Evolutionary conservation across 1,284 basidiomycete genomes (phyloP), one percentile per base, ranked within the genome.

Genomic region (Ganoderma resinaceum): DNA sequence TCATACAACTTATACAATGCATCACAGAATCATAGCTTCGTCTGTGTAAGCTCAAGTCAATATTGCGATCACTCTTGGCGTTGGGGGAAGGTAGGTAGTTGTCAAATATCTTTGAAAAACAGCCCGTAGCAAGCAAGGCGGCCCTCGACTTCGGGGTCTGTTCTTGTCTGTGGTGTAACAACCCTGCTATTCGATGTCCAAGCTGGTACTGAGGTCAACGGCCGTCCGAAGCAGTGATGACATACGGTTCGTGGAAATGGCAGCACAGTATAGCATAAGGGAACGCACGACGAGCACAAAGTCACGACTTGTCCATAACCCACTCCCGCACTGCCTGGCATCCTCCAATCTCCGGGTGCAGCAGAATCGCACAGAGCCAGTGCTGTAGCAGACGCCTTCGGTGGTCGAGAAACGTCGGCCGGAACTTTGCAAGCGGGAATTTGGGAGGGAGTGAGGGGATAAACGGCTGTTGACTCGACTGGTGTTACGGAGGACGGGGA

Each of bases 271-370:
- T 49, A 49, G 46, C 23, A 49, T 49, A 49, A 49, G n/a, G 16
- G 8, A 42, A 26, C 38, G 55, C 20, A 58, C 55, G 33, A 35
- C 31, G 23, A 9, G 55, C 31, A 58, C 53, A 58, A 43, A 33
- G 43, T 71, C 66, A 72, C 16, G 71, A 70, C 60, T 38, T 64
- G 61, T 86, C 81, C 77, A 89, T 86, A 35, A 94, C 86, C 92
- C 92, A 94, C 62, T 82, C 76, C 69, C 88, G 79, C 5, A 91
- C 89, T 1, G 85, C 85, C 62, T 87, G 82, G 60, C 84, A 87
- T 0, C 86, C 87, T 1, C 92, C 92, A 16, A 93, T 81, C 52
- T 93, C 90, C 2, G 92, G 92, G 73, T 94, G 92, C 0, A 94
- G 81, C 0, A 94, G 75, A 0, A 94, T 85, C 0, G 84, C 80